Conservation (phyloP, 192 early-diverging fungal species). For the Linnemannia schmuckeri region DNA sequence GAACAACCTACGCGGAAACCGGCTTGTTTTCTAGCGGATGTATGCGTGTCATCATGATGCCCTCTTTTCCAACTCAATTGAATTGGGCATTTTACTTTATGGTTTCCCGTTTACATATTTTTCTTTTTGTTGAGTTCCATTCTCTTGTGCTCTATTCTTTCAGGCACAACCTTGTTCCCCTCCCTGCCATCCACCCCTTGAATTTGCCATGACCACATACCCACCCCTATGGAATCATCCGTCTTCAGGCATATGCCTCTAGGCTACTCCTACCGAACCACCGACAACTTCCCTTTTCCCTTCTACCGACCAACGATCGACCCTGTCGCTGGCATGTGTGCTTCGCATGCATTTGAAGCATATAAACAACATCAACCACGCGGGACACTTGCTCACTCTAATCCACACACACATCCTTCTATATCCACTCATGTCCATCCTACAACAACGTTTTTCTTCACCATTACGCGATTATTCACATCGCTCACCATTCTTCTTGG, state of each 20-base stretch:
- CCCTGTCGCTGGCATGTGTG: slow-evolving; percentile 2
- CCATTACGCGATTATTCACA: neutral
- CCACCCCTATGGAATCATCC: slow-evolving; percentile 6
- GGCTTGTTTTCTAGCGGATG: neutral
- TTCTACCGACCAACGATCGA: neutral
- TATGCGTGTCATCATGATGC: neutral
- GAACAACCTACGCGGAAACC: slow-evolving; percentile 9
- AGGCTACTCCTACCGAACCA: neutral
- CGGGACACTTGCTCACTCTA: neutral
- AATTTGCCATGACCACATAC: slow-evolving; percentile 1
- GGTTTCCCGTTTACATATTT: neutral
- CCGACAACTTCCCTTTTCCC: neutral
- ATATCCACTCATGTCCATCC: neutral
- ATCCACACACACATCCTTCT: neutral
- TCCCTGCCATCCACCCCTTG: neutral
- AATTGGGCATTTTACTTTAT: neutral
- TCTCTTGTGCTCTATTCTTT: neutral
- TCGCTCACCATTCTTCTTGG: neutral
- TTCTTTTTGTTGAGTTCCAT: neutral
- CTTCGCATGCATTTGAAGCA: neutral
- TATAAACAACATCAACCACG: slow-evolving; percentile 1
- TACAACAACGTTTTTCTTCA: neutral
- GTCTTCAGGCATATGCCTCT: neutral
- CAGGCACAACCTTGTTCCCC: neutral
- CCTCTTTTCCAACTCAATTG: neutral